These are phyloP conservation scores for Gossypium gossypioides DNA, from an alignment of 441 rosid species.

Conservation along the genomic window DNA sequence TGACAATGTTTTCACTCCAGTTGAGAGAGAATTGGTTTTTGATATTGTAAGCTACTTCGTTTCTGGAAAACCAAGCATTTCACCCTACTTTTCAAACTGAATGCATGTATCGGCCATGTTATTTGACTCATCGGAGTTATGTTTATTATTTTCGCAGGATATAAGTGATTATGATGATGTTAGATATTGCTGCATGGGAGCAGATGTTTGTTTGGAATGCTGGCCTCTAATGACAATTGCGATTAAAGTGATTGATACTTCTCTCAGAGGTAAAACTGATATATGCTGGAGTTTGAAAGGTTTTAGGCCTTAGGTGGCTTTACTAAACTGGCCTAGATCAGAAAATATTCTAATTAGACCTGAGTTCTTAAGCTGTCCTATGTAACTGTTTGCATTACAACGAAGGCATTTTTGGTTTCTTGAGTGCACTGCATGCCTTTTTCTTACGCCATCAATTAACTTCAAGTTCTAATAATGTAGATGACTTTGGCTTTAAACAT, in stretches of 20 bases:
- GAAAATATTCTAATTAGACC: neutral
- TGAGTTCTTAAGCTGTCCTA: neutral
- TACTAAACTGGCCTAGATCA: neutral
- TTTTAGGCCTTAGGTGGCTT: neutral
- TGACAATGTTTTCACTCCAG: constrained; percentile 67
- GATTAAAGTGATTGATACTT: constrained; percentile 77
- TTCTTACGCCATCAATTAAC: neutral
- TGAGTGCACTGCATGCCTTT: neutral
- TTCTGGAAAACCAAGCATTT: neutral
- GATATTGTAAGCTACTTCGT: constrained; percentile 56
- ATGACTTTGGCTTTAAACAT: constrained; percentile 81
- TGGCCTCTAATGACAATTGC: constrained; percentile 95
- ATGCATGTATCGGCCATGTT: neutral
- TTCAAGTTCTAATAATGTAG: constrained; percentile 32
- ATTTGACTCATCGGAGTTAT: constrained; percentile 18
- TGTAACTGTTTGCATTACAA: neutral
- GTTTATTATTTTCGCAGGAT: constrained; percentile 46
- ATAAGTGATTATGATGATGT: constrained; percentile 85
- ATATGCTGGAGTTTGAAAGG: neutral
- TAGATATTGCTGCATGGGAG: constrained; percentile 89
- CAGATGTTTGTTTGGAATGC: constrained; percentile 80
- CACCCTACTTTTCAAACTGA: neutral
- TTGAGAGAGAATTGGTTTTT: constrained; percentile 81
- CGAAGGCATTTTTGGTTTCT: neutral
- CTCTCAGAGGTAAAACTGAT: constrained; percentile 51